Conservation (phyloP, 225 moss, liverwort and hornwort species). For the Pleurozium schreberi region DNA sequence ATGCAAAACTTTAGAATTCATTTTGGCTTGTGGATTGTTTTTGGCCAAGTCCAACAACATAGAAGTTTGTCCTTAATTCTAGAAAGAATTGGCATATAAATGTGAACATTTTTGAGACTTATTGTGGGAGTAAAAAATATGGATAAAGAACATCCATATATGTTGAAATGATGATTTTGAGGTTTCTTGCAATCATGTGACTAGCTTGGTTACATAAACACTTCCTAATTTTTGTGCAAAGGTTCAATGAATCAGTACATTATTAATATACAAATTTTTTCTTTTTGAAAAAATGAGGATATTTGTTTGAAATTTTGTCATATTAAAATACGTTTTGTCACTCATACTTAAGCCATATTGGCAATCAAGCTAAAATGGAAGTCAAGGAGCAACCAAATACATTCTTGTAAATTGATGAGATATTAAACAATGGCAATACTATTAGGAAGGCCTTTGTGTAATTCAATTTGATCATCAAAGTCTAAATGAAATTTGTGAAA, state of each 20-base stretch:
- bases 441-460: neutral
- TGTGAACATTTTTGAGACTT: neutral
- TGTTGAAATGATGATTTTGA: neutral
- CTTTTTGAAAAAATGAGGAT: neutral
- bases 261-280: too few relatives aligned
- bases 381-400: neutral
- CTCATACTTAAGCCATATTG: neutral
- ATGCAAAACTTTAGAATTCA: fast-evolving
- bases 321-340: neutral
- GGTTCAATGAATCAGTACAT: neutral
- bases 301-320: neutral
- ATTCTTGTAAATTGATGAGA: neutral
- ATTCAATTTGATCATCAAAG: neutral
- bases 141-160: neutral
- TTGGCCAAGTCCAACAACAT: neutral
- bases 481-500: neutral
- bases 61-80: neutral
- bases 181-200: neutral
- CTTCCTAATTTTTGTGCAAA: neutral
- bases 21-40: fast-evolving
- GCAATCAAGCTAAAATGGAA: neutral
- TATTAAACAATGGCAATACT: fast-evolving
- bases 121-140: neutral
- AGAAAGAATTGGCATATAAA: neutral
- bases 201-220: neutral